These are phyloP conservation scores for Citrus mangshanensis DNA, from an alignment of 345 rosid species.

Conservation along the genomic window DNA sequence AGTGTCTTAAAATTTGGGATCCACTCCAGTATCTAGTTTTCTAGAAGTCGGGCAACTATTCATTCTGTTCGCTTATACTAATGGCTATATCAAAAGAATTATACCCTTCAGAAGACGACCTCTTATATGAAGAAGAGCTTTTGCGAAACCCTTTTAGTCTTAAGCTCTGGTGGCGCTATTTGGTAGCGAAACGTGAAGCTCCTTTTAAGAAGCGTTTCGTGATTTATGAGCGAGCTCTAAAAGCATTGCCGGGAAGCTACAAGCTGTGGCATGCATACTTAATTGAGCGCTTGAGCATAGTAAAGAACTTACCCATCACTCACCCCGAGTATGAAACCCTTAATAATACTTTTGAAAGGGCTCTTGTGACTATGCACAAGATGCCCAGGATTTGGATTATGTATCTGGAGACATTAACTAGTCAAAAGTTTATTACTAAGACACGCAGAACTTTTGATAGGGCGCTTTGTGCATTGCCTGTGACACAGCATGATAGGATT, in stretches of 20 bases:
- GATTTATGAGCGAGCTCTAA: constrained; percentile 81
- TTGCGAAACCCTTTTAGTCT: constrained; percentile 78
- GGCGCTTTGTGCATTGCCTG: constrained; percentile 87
- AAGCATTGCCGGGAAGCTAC: constrained; percentile 89
- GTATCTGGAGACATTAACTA: constrained; percentile 61
- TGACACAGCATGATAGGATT: constrained; percentile 86
- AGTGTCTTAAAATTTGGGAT: background rate
- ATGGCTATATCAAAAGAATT: constrained; percentile 78
- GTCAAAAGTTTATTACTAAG: constrained; percentile 58
- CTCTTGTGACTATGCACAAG: constrained; percentile 87
- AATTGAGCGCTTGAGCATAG: constrained; percentile 70
- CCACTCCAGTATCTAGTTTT: background rate
- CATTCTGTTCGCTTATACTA: background rate
- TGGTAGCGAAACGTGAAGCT: constrained; percentile 63
- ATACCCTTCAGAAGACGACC: constrained; percentile 83
- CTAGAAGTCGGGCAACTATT: background rate
- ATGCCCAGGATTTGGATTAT: constrained; percentile 93
- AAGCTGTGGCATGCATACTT: constrained; percentile 89
- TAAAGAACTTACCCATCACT: constrained; percentile 62
- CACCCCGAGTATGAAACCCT: constrained; percentile 70
- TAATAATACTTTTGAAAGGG: constrained; percentile 86
- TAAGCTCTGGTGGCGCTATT: constrained; percentile 95
- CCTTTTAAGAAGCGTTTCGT: constrained; percentile 70
- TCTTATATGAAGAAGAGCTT: constrained; percentile 82
- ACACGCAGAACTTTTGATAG: constrained; percentile 70